phyloP scores from a whole-genome alignment of 1,284 basidiomycete species.

The Puccinia triticina region DNA sequence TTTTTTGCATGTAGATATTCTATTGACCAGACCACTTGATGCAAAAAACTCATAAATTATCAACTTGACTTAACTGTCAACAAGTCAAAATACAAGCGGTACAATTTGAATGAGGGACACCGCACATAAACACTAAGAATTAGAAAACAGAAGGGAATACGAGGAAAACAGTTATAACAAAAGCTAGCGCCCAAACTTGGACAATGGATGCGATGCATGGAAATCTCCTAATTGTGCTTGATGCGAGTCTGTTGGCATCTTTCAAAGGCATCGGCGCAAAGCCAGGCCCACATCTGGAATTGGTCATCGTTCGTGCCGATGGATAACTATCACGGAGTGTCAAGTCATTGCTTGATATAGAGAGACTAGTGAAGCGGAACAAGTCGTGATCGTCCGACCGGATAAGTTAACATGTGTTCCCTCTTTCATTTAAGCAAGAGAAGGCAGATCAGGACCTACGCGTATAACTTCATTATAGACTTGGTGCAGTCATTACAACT shows the following conservation, averaged over 20 bases:
- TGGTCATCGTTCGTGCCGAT: conserved; percentile 14
- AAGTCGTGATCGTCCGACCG: not conserved
- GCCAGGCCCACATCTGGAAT: conserved; percentile 23
- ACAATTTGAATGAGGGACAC: not conserved
- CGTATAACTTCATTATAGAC: conserved; percentile 17
- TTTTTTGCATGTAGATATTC: not conserved
- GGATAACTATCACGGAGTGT: conserved; percentile 24
- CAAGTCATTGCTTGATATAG: not conserved
- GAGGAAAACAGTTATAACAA: not conserved
- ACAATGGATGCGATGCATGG: not conserved
- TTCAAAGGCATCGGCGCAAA: conserved; percentile 21
- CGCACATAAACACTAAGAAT: no score
- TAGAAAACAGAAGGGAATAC: not conserved
- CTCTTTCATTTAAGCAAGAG: not conserved
- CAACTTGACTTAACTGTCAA: not conserved
- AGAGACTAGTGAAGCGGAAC: not conserved
- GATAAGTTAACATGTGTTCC: not conserved
- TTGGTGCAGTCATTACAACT: conserved; percentile 23
- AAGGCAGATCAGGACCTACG: conserved; percentile 19
- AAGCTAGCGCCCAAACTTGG: not conserved
- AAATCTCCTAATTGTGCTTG: not conserved
- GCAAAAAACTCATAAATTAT: not conserved
- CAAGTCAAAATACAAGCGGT: not conserved
- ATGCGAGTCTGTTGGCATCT: conserved; percentile 3
- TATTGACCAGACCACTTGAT: not conserved